Evolutionary conservation across 305 asterid species (phyloP).

Genomic region (Rubia peregrina): DNA sequence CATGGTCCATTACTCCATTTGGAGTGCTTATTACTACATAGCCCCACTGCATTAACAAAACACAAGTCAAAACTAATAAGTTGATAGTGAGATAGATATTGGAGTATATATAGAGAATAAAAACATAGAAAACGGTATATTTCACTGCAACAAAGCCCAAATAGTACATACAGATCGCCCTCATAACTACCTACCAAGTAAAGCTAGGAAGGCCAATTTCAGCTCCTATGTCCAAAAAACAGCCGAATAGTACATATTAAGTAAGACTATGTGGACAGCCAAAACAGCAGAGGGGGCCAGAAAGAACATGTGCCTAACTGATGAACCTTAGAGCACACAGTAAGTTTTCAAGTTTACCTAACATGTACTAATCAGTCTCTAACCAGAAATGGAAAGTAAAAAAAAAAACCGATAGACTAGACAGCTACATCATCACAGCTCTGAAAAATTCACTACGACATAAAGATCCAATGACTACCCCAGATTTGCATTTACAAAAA

Average conservation of each 20-base stretch:
- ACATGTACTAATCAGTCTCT: neutral
- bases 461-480: neutral
- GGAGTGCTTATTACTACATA: constrained; percentile 89
- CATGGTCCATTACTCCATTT: constrained; percentile 88
- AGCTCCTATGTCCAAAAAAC: neutral
- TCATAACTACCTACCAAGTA: neutral
- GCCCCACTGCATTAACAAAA: constrained; percentile 72
- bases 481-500: neutral
- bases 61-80: neutral
- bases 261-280: neutral
- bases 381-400: neutral
- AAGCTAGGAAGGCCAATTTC: neutral
- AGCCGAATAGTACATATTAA: too few species aligned
- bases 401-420: neutral
- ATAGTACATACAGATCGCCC: neutral
- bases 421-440: neutral
- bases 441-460: neutral
- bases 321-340: neutral
- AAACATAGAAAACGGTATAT: neutral
- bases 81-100: neutral
- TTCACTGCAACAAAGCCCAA: neutral
- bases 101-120: neutral
- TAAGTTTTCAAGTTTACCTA: neutral
- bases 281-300: neutral
- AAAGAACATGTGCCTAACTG: neutral